Percentiles rank a stretch among this genome's conserved stretches.
phyloP scores from a whole-genome alignment of 1,284 basidiomycete genomes.

The Singerocomus inundabilis region DNA sequence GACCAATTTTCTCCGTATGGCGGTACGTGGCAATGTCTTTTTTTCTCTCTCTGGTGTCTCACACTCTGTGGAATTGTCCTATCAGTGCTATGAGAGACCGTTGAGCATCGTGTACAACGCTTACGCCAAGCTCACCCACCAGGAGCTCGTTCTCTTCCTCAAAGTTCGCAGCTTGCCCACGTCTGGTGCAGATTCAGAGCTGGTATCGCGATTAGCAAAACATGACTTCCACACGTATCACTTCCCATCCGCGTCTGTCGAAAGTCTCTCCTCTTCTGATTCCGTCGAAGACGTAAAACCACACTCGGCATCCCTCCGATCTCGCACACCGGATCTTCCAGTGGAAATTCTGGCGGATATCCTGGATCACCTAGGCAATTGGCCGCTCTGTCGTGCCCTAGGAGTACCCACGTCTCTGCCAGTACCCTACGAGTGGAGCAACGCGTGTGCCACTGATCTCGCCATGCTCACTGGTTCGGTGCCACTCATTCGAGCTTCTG shows the following conservation, averaged over 20 bases:
- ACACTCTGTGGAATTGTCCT: constrained; percentile 8
- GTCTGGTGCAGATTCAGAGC: constrained; percentile 56
- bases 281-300: constrained; percentile 19
- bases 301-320: constrained; percentile 22
- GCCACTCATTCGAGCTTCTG: constrained; percentile 54
- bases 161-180: constrained; percentile 64
- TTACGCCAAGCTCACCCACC: constrained; percentile 63
- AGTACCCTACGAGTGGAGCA: constrained; percentile 66
- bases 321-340: constrained; percentile 58
- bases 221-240: constrained; percentile 72
- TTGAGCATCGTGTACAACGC: constrained; percentile 38
- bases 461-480: constrained; percentile 66
- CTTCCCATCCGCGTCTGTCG: constrained; percentile 41
- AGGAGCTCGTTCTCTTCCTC: constrained; percentile 72
- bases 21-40: constrained; percentile 21
- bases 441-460: constrained; percentile 64
- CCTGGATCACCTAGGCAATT: constrained; percentile 72
- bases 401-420: constrained; percentile 67
- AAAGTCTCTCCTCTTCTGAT: constrained; percentile 23
- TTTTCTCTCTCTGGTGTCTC: constrained; percentile 4
- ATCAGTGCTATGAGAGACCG: constrained; percentile 25
- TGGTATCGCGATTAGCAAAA: constrained; percentile 65
- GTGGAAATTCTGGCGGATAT: constrained; percentile 75
- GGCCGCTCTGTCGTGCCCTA: constrained; percentile 76
- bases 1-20: constrained; percentile 21